These are phyloP conservation scores for Syzygium oleosum DNA, from an alignment of 345 rosid species.

Conservation along the genomic window DNA sequence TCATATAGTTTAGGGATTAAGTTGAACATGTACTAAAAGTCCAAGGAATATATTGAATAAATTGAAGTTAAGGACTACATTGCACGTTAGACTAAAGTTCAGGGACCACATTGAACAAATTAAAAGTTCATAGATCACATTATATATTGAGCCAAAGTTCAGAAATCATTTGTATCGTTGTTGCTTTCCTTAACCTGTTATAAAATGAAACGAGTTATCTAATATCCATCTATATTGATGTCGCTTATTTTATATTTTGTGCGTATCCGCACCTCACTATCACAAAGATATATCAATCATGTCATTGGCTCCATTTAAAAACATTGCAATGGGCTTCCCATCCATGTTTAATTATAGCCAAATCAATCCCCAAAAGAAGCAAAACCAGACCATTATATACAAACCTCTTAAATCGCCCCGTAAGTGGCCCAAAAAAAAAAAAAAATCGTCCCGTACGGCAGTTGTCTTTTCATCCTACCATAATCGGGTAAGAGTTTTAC, in stretches of 20 bases:
- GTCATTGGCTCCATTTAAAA: not conserved
- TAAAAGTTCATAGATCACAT: too few species aligned
- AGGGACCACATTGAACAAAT: too few species aligned
- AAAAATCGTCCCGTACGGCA: too few species aligned
- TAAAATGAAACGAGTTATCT: not conserved
- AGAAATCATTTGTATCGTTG: too few species aligned
- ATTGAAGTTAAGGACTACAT: too few species aligned
- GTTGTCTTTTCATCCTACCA: not conserved
- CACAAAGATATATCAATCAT: not conserved
- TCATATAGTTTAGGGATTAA: too few species aligned
- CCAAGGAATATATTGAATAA: too few species aligned
- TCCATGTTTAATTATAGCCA: not conserved
- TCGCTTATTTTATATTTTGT: not conserved
- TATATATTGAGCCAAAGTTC: too few species aligned
- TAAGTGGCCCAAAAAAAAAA: too few species aligned
- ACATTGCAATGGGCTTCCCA: not conserved
- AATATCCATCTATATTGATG: too few species aligned
- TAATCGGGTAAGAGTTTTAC: accelerated
- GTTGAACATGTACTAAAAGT: too few species aligned
- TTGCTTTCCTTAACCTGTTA: not conserved
- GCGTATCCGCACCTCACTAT: not conserved
- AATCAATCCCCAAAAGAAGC: not conserved
- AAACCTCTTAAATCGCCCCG: accelerated
- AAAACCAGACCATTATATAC: not conserved
- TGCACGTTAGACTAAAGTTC: too few species aligned